Evolutionary conservation across 1,284 basidiomycete species (phyloP), one percentile per base, ranked within the genome.

Genomic region (Rhodotorula glutinis): DNA sequence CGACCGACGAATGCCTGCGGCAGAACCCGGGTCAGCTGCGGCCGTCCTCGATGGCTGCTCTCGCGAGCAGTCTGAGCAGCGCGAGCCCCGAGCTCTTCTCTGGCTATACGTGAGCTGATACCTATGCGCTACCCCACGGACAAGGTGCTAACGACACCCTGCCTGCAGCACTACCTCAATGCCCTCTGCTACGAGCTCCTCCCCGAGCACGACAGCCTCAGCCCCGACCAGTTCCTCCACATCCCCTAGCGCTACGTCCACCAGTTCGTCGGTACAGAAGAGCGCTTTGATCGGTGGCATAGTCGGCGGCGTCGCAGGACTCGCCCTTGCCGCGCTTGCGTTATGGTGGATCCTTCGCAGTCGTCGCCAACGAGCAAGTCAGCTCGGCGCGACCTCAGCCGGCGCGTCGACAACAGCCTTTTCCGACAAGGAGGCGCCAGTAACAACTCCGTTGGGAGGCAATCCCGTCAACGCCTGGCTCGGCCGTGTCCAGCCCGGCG

Each of bases 1-100:
- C 25, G 44, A 66, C 65, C 8, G 65, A 62, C n/a, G 59, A 30
- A 9, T 66, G 65, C 3, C 17, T 66, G 17, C 7, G 65, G 2
- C 13, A n/a, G 25, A 66, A 66, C 33, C n/a, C n/a, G 19, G 60
- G 65, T 4, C 65, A 66, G 30, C n/a, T 49, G 9, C 54, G 53
- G 3, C 19, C 29, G 38, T 30, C 21, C 1, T 38, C 25, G 30
- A 66, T 66, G 65, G 29, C 59, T 25, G 25, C 55, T 5, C 29
- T 66, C 13, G 60, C 60, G 38, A 44, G 44, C 40, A 54, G 43
- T 10, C 27, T 66, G 23, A 46, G 29, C 4, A 66, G 51, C n/a
- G 65, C 60, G 11, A 43, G 25, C 4, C 60, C 60, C 5, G 60
- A 66, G 49, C 51, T 66, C 0, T 62, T 66, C 21, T 62, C 60